Evolutionary conservation across 1,284 basidiomycete genomes (phyloP).

Genomic region (Sporisorium scitamineum): DNA sequence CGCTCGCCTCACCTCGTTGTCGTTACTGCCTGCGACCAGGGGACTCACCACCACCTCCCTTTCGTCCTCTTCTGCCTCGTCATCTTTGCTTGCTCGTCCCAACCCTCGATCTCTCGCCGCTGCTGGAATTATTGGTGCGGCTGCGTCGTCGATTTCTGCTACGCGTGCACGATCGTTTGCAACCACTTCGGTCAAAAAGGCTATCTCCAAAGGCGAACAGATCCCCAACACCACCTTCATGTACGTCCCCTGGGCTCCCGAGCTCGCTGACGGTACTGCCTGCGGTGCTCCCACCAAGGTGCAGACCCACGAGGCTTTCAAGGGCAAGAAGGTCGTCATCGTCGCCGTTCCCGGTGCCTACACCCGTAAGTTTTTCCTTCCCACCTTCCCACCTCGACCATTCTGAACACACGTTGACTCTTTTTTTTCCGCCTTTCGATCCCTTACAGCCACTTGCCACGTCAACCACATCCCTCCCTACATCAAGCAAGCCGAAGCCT

Average conservation of each 20-base stretch:
- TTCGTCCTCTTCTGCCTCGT: conserved; percentile 7
- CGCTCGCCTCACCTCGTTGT: neutral
- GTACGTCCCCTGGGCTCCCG: conserved; percentile 77
- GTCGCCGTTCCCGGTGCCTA: conserved; percentile 81
- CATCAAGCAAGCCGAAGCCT: conserved; percentile 76
- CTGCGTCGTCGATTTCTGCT: neutral
- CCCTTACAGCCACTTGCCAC: conserved; percentile 56
- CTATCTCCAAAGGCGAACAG: conserved; percentile 73
- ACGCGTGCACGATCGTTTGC: conserved; percentile 12
- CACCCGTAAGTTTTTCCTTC: conserved; percentile 45
- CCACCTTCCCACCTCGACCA: neutral
- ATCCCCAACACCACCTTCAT: conserved; percentile 77
- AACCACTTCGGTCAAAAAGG: conserved; percentile 17
- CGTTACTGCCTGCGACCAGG: conserved; percentile 15
- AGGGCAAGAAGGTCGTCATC: conserved; percentile 84
- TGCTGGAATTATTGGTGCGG: neutral
- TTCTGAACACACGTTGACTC: neutral
- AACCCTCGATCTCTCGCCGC: neutral
- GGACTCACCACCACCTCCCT: conserved; percentile 43
- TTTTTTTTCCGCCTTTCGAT: neutral
- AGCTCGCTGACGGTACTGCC: conserved; percentile 74
- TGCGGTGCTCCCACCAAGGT: conserved; percentile 69
- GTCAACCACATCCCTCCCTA: conserved; percentile 75
- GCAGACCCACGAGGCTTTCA: conserved; percentile 76
- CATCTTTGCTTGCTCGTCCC: neutral